phyloP scores from a whole-genome alignment of 805 yeast species.

The Wickerhamiella galacta region DNA sequence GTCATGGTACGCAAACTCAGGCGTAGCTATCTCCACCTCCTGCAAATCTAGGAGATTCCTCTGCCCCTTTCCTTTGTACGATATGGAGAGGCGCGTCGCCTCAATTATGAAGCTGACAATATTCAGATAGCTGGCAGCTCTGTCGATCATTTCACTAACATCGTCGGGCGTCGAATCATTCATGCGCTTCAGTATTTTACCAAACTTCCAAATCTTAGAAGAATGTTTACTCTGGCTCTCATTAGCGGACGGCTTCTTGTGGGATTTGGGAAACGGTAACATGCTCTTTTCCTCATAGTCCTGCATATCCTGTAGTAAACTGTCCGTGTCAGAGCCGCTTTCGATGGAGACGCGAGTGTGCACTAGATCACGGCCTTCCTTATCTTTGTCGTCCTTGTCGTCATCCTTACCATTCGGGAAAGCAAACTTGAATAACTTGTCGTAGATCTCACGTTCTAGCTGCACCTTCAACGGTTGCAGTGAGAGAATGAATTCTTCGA shows the following conservation, averaged over 20 bases:
- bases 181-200: slow-evolving; percentile 1
- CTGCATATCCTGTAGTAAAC: no score
- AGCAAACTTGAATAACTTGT: slow-evolving; percentile 46
- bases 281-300: no score
- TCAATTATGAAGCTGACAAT: slow-evolving; percentile 40
- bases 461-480: slow-evolving; percentile 55
- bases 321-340: slow-evolving; percentile 1
- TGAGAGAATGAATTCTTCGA: slow-evolving; percentile 43
- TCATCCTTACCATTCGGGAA: slow-evolving; percentile 34
- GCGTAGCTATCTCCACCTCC: slow-evolving; percentile 49
- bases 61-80: slow-evolving; percentile 45
- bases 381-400: slow-evolving; percentile 4
- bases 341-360: neutral
- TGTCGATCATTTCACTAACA: slow-evolving; percentile 45
- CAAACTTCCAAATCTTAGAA: neutral
- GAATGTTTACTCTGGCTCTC: no score
- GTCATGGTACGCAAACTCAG: slow-evolving; percentile 39
- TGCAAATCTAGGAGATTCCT: slow-evolving; percentile 61
- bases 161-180: slow-evolving; percentile 20
- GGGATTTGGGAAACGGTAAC: no score
- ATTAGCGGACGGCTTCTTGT: neutral
- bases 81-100: slow-evolving; percentile 40
- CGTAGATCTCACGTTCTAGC: slow-evolving; percentile 55
- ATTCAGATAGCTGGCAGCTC: slow-evolving; percentile 61
- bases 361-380: neutral